Percentiles rank a stretch among this genome's conserved stretches.
Conservation (phyloP, 768 basidiomycete genomes). For the Russula ochroleuca region DNA sequence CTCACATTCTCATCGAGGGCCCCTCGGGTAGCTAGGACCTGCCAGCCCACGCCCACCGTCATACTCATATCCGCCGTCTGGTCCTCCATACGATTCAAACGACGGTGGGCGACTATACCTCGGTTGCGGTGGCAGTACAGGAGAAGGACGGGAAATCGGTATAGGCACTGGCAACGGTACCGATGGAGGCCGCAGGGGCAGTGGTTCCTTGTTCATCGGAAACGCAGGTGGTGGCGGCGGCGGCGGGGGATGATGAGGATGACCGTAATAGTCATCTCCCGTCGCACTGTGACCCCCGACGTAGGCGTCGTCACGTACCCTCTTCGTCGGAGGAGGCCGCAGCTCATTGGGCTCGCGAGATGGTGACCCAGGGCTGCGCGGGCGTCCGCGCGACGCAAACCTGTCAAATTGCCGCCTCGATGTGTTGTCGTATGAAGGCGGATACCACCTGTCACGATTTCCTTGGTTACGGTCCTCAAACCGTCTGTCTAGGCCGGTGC, state of each 20-base stretch:
- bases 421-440: conserved; percentile 5
- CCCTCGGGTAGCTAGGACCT: conserved; percentile 12
- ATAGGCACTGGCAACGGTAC: conserved; percentile 12
- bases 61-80: conserved; percentile 16
- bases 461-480: conserved; percentile 19
- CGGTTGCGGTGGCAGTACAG: neutral
- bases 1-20: conserved; percentile 1
- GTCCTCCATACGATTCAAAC: conserved; percentile 4
- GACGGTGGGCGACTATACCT: conserved; percentile 7
- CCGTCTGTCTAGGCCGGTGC: conserved; percentile 9
- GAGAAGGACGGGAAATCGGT: conserved; percentile 11
- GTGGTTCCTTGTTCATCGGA: conserved; percentile 4
- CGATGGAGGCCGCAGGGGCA: neutral
- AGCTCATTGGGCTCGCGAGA: conserved; percentile 12
- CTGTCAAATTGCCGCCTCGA: conserved; percentile 10
- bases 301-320: conserved; percentile 24
- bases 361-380: conserved; percentile 23
- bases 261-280: conserved; percentile 11
- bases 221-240: neutral
- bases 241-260: neutral
- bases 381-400: conserved; percentile 18
- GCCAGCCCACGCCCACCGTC: conserved; percentile 4
- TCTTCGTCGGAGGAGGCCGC: conserved; percentile 24
- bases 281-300: conserved; percentile 6
- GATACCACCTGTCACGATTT: conserved; percentile 20